Conservation (phyloP, 176 grass and related monocot genomes). For the Paspalum notatum region DNA sequence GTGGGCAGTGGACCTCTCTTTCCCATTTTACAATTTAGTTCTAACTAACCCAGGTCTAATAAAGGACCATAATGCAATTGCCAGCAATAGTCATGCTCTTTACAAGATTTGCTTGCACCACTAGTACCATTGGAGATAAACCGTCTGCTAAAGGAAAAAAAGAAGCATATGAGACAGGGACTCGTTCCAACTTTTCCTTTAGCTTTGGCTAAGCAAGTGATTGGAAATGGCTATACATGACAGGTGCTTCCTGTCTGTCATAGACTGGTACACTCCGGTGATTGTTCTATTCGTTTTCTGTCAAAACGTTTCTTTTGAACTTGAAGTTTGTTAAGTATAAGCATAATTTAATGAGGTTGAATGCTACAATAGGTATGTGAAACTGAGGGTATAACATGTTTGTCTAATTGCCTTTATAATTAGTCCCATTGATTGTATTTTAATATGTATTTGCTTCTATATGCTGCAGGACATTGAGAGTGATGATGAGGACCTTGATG, state of each 20-base stretch:
- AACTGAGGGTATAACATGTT: background rate
- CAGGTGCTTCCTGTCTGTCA: background rate
- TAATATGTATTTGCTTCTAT: conserved; percentile 33
- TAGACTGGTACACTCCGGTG: no score
- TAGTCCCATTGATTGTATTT: conserved; percentile 17
- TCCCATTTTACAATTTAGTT: background rate
- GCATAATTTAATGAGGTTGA: conserved; percentile 1
- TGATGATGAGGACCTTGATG: conserved; percentile 84
- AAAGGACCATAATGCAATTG: background rate
- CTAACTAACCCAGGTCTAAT: background rate
- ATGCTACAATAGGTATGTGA: no score
- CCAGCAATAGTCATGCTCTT: background rate
- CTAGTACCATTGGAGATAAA: background rate
- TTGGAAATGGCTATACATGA: background rate
- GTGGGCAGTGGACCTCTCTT: background rate
- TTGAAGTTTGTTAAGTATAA: background rate
- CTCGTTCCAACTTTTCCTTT: background rate
- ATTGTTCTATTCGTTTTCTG: conserved; percentile 6
- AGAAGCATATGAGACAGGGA: background rate
- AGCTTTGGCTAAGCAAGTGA: conserved; percentile 2
- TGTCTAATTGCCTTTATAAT: conserved; percentile 1
- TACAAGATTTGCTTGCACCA: background rate
- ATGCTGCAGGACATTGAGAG: conserved; percentile 81
- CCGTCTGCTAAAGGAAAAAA: background rate
- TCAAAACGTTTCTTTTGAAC: conserved; percentile 17